Percentiles rank a stretch among this genome's conserved stretches.
Evolutionary conservation across 2,329 filamentous ascomycete species (phyloP).

Genomic region (Cephalotrichum gorgonifer): DNA sequence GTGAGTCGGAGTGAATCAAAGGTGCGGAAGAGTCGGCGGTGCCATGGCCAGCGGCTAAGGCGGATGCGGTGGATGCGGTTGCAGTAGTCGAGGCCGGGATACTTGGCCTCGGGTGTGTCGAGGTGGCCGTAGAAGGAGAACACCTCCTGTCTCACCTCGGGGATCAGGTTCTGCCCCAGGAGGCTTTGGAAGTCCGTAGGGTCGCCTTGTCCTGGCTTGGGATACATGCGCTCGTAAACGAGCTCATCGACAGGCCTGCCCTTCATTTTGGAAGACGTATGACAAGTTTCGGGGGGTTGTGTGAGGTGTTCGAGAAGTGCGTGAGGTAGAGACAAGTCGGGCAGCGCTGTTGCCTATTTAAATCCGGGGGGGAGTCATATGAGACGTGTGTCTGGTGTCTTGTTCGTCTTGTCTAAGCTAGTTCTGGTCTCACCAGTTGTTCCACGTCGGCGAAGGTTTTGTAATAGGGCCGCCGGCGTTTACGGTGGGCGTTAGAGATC

Average conservation of each 20-base stretch:
- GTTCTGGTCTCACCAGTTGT: too few relatives aligned
- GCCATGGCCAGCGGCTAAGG: constrained; percentile 68
- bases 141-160: constrained; percentile 70
- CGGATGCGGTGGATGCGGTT: constrained; percentile 64
- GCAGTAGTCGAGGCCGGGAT: constrained; percentile 71
- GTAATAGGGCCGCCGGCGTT: too few relatives aligned
- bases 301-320: not conserved
- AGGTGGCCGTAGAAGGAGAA: constrained; percentile 70
- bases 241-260: constrained; percentile 59
- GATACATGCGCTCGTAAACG: constrained; percentile 66
- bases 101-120: constrained; percentile 70
- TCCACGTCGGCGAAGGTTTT: too few relatives aligned
- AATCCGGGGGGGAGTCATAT: not conserved
- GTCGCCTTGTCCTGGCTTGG: constrained; percentile 55
- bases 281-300: not conserved
- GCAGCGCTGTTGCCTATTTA: not conserved
- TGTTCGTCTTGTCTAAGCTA: too few relatives aligned
- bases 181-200: constrained; percentile 62
- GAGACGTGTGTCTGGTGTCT: not conserved
- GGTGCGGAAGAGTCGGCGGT: constrained; percentile 64
- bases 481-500: too few relatives aligned
- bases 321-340: not conserved
- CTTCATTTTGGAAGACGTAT: constrained; percentile 46
- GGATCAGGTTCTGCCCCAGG: constrained; percentile 60
- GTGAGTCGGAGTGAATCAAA: constrained; percentile 64